Conservation (phyloP, 2,329 filamentous ascomycete genomes). For the Xylaria sp. region DNA sequence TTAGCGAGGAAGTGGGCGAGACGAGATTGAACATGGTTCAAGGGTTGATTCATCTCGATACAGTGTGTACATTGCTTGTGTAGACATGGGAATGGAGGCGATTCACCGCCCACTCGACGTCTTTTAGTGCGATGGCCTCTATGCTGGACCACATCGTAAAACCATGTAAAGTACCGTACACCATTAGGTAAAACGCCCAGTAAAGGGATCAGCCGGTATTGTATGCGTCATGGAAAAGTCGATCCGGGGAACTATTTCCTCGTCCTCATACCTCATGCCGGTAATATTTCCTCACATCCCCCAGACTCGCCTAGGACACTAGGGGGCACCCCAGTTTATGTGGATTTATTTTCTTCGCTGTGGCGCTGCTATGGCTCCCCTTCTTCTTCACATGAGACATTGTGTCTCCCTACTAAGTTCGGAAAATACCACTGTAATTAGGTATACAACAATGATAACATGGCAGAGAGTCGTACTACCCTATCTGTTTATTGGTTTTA, state of each 20-base stretch:
- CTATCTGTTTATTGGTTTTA: not conserved
- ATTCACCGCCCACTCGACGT: conserved; percentile 13
- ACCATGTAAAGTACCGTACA: not conserved
- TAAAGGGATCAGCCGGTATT: not conserved
- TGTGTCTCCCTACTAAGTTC: conserved; percentile 12
- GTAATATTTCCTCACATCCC: not conserved
- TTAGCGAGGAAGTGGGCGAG: conserved; percentile 5
- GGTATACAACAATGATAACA: conserved; percentile 2
- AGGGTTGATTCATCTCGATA: conserved; percentile 2
- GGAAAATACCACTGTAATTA: not conserved
- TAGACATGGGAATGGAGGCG: not conserved
- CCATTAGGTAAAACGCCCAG: not conserved
- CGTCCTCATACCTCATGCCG: not conserved
- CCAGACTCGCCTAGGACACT: not conserved
- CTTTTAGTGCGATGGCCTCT: not conserved
- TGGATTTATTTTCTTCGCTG: not conserved
- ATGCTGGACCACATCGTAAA: conserved; percentile 1
- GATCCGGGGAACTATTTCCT: conserved; percentile 8
- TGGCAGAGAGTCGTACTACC: conserved; percentile 9
- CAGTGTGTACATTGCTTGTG: conserved; percentile 14
- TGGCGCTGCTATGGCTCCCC: conserved; percentile 5
- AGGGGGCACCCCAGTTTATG: not conserved
- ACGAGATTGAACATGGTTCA: conserved; percentile 2
- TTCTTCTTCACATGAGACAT: conserved; percentile 21
- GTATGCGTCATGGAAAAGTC: not conserved